Evolutionary conservation across 495 filamentous ascomycete species (phyloP).

Genomic region (Staphylotrichum tortipilum): DNA sequence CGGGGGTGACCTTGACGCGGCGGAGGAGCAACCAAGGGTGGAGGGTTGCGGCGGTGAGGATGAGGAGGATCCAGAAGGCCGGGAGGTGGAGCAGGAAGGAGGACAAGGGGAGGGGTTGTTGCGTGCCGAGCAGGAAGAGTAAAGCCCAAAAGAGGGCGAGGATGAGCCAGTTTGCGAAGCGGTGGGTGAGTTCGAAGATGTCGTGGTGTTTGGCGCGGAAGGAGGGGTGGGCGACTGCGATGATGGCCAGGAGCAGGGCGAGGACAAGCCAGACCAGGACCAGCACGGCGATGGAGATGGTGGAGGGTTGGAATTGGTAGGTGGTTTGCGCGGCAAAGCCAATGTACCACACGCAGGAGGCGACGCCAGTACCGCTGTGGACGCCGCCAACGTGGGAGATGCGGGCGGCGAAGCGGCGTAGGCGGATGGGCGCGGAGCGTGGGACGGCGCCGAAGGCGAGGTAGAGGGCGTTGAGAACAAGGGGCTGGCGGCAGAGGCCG

Average conservation of each 20-base stretch:
- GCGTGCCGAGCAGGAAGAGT: conserved; percentile 42
- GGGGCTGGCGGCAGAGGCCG: conserved; percentile 59
- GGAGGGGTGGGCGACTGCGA: conserved; percentile 40
- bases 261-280: conserved; percentile 33
- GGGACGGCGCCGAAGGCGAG: conserved; percentile 48
- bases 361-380: conserved; percentile 63
- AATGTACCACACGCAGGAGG: conserved; percentile 62
- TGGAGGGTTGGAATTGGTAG: conserved; percentile 25
- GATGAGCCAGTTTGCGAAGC: conserved; percentile 55
- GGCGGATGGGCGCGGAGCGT: conserved; percentile 49
- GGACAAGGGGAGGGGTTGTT: conserved; percentile 26
- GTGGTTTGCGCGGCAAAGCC: conserved; percentile 41
- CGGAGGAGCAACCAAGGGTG: conserved; percentile 62
- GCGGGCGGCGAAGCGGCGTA: conserved; percentile 59
- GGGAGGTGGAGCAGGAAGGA: conserved; percentile 45
- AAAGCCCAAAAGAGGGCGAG: conserved; percentile 56
- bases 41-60: conserved; percentile 50
- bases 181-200: conserved; percentile 56
- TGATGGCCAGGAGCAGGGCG: conserved; percentile 31
- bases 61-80: conserved; percentile 59
- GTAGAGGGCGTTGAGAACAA: conserved; percentile 65
- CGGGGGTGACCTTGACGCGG: conserved; percentile 49
- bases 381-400: conserved; percentile 71
- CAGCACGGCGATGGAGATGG: conserved; percentile 15
- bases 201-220: conserved; percentile 50